phyloP scores from a whole-genome alignment of 1,139 yeast species.

The Suhomyces bolitotheri region DNA sequence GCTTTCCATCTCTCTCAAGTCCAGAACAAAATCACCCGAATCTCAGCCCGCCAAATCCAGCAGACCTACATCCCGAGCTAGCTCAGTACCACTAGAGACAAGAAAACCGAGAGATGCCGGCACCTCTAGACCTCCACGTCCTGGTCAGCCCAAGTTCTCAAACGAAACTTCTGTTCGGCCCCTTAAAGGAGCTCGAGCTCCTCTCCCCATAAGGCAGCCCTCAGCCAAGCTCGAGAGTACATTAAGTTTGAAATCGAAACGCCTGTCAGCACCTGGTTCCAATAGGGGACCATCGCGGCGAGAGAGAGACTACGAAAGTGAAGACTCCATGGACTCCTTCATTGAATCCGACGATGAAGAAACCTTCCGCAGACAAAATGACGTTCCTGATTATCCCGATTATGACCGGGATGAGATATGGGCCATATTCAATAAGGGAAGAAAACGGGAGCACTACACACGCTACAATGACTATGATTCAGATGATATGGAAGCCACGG shows the following conservation, averaged over 20 bases:
- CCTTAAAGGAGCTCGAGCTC: slow-evolving; percentile 16
- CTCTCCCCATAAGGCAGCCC: slow-evolving; percentile 30
- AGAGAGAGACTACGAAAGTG: slow-evolving; percentile 15
- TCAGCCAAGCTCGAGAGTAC: slow-evolving; percentile 29
- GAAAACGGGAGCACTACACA: slow-evolving; percentile 45
- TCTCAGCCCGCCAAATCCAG: slow-evolving; percentile 14
- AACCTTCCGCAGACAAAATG: slow-evolving; percentile 18
- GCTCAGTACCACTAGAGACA: slow-evolving; percentile 8
- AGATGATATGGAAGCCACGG: slow-evolving; percentile 94
- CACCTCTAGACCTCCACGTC: not conserved
- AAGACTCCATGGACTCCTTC: slow-evolving; percentile 49
- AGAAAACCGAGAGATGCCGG: slow-evolving; percentile 2
- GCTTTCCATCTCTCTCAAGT: slow-evolving; percentile 37
- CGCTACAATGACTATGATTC: slow-evolving; percentile 54
- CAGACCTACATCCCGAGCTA: slow-evolving; percentile 6
- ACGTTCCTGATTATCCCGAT: slow-evolving; percentile 49
- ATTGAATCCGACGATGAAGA: slow-evolving; percentile 63
- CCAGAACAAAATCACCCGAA: slow-evolving; percentile 36
- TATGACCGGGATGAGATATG: slow-evolving; percentile 86
- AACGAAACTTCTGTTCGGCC: not conserved
- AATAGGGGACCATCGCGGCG: not conserved
- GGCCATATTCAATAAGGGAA: slow-evolving; percentile 76
- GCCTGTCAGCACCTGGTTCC: not conserved
- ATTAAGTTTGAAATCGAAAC: slow-evolving; percentile 20
- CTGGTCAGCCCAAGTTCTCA: not conserved